These are phyloP conservation scores for Starmerella cellae DNA, from an alignment of 805 yeast genomes.

Conservation along the genomic window DNA sequence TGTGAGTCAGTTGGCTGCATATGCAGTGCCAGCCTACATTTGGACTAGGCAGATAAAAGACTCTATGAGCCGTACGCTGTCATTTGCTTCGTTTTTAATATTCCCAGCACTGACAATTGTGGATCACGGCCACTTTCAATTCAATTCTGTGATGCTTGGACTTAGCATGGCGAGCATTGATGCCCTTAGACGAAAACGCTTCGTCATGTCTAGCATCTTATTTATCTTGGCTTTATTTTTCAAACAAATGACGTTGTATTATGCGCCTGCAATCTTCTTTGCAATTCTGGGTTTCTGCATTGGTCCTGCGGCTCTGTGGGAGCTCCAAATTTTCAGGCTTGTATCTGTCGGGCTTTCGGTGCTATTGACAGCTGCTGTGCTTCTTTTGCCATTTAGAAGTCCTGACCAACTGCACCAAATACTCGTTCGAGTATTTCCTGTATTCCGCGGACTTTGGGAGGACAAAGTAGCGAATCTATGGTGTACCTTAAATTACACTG, in stretches of 20 bases:
- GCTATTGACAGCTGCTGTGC: constrained; percentile 35
- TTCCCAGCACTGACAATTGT: constrained; percentile 74
- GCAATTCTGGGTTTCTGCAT: constrained; percentile 55
- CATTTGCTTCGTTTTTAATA: constrained; percentile 64
- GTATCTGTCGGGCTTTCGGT: constrained; percentile 54
- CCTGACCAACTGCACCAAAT: constrained; percentile 42
- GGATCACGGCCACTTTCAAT: constrained; percentile 97
- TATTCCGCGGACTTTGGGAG: constrained; percentile 85
- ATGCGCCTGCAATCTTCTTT: constrained; percentile 76
- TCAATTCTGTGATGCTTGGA: constrained; percentile 89
- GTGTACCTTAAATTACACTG: constrained; percentile 71
- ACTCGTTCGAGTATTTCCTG: constrained; percentile 68
- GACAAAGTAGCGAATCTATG: constrained; percentile 96
- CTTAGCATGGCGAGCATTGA: constrained; percentile 55
- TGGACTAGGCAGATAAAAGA: constrained; percentile 1
- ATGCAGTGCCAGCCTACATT: constrained; percentile 61
- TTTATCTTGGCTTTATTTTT: constrained; percentile 69
- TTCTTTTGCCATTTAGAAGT: constrained; percentile 44
- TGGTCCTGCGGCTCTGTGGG: constrained; percentile 20
- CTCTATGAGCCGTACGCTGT: constrained; percentile 45
- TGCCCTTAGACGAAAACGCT: constrained; percentile 45
- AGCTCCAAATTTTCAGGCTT: constrained; percentile 30
- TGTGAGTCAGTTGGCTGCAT: constrained; percentile 57
- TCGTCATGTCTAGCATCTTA: constrained; percentile 56
- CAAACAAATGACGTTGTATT: constrained; percentile 92